These are phyloP conservation scores for Fomitopsis pinicola DNA, from an alignment of 1,284 basidiomycete species.

Conservation along the genomic window DNA sequence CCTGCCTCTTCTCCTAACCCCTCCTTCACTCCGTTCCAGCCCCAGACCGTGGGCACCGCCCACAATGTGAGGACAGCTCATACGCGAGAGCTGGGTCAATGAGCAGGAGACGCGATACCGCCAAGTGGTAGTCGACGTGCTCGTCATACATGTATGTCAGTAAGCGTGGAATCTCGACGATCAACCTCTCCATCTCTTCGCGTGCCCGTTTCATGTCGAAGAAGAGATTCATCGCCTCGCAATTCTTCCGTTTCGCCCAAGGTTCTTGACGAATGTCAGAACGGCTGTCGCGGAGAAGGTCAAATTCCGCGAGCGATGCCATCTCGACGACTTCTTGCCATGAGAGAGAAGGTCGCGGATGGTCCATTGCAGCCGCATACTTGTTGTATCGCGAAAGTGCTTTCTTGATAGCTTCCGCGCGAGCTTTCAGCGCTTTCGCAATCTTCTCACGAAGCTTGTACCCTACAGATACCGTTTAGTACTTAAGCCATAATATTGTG, in stretches of 20 bases:
- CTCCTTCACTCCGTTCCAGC: too few species aligned
- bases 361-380: neutral
- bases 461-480: too few species aligned
- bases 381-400: slow-evolving; percentile 5
- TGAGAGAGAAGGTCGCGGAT: neutral
- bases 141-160: slow-evolving; percentile 3
- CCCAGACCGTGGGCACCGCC: too few species aligned
- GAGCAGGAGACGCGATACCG: neutral
- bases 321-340: slow-evolving; percentile 3
- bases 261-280: slow-evolving; percentile 1
- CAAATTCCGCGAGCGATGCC: slow-evolving; percentile 7
- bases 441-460: slow-evolving; percentile 12
- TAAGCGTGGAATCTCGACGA: slow-evolving; percentile 6
- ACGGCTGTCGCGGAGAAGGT: slow-evolving; percentile 6
- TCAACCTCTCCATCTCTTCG: slow-evolving; percentile 6
- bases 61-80: too few species aligned
- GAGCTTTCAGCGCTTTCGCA: slow-evolving; percentile 1
- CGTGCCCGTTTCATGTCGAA: slow-evolving; percentile 9
- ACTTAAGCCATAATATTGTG: too few species aligned
- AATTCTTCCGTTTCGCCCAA: slow-evolving; percentile 1
- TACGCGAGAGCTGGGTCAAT: slow-evolving; percentile 3
- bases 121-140: slow-evolving; percentile 1
- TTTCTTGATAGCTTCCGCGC: slow-evolving; percentile 3
- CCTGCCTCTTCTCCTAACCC: too few species aligned
- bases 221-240: slow-evolving; percentile 3